Conservation (phyloP, 2,329 filamentous ascomycete species). For the Penicillium sp. region DNA sequence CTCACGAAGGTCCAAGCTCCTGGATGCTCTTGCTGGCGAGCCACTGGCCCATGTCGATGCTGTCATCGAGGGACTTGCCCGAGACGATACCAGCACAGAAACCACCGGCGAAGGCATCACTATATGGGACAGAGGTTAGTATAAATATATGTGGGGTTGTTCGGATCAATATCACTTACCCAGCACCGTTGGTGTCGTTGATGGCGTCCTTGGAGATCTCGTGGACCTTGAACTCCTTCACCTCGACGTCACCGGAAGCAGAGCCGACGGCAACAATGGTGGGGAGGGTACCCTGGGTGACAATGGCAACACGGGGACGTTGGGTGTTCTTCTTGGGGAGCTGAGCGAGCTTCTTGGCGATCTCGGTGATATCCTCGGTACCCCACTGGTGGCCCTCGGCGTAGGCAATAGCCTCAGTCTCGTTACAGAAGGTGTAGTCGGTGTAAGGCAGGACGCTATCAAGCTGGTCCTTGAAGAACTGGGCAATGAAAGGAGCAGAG, state of each 20-base stretch:
- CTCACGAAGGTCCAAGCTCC: conserved; percentile 93
- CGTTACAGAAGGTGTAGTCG: conserved; percentile 95
- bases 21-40: conserved; percentile 89
- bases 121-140: conserved; percentile 26
- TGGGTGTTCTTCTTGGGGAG: conserved; percentile 88
- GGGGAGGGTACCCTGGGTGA: conserved; percentile 91
- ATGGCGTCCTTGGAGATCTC: conserved; percentile 74
- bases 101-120: conserved; percentile 93
- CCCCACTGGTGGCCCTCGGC: conserved; percentile 75
- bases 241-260: conserved; percentile 60
- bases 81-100: conserved; percentile 86
- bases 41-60: conserved; percentile 94
- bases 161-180: conserved; percentile 42
- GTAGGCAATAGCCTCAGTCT: conserved; percentile 88
- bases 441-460: conserved; percentile 85
- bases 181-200: conserved; percentile 94
- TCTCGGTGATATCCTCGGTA: conserved; percentile 75
- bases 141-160: not conserved
- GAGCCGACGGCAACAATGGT: conserved; percentile 77
- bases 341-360: conserved; percentile 80
- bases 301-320: conserved; percentile 79
- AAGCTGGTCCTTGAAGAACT: conserved; percentile 97
- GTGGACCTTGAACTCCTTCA: conserved; percentile 78
- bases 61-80: conserved; percentile 73
- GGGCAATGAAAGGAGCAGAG: conserved; percentile 90